Evolutionary conservation across 257 asterid species (phyloP), one percentile per base, ranked within the genome.

Genomic region (Rubia yunnanensis): DNA sequence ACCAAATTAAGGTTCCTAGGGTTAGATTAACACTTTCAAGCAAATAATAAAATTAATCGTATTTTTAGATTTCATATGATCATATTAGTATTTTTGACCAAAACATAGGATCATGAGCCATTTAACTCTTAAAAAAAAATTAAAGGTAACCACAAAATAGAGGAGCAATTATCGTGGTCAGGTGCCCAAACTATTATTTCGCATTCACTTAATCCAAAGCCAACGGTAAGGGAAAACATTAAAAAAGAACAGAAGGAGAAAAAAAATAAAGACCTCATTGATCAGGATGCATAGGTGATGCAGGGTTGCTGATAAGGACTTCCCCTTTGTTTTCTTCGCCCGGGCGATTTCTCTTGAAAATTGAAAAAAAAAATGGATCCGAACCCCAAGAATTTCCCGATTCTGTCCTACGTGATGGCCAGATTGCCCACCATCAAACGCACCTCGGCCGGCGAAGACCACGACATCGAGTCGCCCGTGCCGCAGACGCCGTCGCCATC

Each of bases 351-450:
- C 48, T 15, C 28, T 20, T 14, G 3, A 32, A 60, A 31, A 17
- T 7, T 7, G 5, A 35, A 15, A 7, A 1, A 53, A 0, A 28
- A 70, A 10, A 92, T 94, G 99, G 95, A 94, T 88, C 96, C 99
- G 32, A 88, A 73, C 68, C 99, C 95, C 31, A 78, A 66, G 18
- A 85, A 79, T 46, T 85, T 83, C 81, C 97, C 99, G 1, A 86
- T 94, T 76, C 91, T 94, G 59, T 86, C 95, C 35, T 90, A 83
- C 67, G 97, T 90, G 18, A 86, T 94, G 96, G 56, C 80, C 41
- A 88, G 78, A 50, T 73, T 91, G 5, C 97, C 96, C 30, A 76
- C 90, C 67, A 74, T 88, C 74, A 82, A 70, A 63, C 89, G 89
- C 72, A 3, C 74, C 65, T 54, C 77, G 63, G 67, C 83, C 50